These are phyloP conservation scores for Ganoderma multipileum DNA, from an alignment of 1,284 basidiomycete species.

Conservation along the genomic window DNA sequence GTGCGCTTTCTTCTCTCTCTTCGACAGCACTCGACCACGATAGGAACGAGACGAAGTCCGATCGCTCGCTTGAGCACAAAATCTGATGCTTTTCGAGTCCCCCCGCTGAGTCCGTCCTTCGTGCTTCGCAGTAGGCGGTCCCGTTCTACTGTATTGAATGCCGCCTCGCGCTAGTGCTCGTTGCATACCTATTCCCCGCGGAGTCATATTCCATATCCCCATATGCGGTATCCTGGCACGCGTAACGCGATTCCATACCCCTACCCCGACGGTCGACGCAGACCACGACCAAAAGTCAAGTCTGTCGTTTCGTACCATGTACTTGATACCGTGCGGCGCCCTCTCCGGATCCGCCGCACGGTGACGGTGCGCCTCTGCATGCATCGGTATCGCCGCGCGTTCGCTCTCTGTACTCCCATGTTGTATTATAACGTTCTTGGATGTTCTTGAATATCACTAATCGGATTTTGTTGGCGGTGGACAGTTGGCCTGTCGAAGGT, in stretches of 20 bases:
- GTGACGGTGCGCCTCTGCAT: neutral
- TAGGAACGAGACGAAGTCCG: conserved; percentile 31
- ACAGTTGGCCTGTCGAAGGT: too few species aligned
- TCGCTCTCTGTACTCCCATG: neutral
- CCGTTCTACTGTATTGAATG: neutral
- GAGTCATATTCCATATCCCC: too few species aligned
- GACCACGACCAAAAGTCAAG: neutral
- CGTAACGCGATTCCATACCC: neutral
- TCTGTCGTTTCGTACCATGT: neutral
- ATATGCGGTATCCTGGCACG: too few species aligned
- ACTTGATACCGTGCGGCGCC: too few species aligned
- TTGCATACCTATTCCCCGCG: neutral
- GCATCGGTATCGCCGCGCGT: neutral
- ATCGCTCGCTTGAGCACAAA: conserved; percentile 31
- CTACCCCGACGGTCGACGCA: neutral
- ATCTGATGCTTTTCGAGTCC: conserved; percentile 12
- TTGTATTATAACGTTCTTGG: neutral
- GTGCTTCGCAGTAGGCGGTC: neutral
- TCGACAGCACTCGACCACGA: conserved; percentile 31
- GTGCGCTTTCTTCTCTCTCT: neutral
- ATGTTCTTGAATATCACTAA: neutral
- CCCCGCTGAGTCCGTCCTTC: neutral
- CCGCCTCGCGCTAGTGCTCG: neutral
- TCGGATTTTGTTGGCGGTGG: neutral
- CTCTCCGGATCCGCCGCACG: neutral